phyloP scores from a whole-genome alignment of 2,329 filamentous ascomycete species.

The Elsinoe batatas region DNA sequence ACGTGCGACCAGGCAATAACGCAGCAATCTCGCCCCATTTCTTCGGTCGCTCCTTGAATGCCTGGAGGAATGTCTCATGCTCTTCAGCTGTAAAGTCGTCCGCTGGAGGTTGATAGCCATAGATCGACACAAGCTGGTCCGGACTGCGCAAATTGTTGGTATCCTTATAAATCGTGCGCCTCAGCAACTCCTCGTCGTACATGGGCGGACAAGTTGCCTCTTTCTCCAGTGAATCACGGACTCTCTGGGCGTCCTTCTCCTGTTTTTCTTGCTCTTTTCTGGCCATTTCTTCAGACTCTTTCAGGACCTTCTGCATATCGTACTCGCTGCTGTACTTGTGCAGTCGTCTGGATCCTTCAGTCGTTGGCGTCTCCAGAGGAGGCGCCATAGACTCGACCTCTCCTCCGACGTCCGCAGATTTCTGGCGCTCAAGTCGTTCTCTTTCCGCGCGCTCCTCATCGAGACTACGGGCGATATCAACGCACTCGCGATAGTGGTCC shows the following conservation, averaged over 20 bases:
- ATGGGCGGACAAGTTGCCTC: conserved; percentile 66
- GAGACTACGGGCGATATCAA: conserved; percentile 30
- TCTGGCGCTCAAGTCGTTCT: conserved; percentile 27
- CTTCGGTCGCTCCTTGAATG: conserved; percentile 67
- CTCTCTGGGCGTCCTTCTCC: conserved; percentile 48
- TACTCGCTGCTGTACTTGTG: conserved; percentile 59
- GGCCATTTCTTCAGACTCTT: conserved; percentile 64
- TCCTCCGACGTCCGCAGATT: conserved; percentile 24
- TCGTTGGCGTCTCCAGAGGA: conserved; percentile 31
- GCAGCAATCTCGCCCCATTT: conserved; percentile 73
- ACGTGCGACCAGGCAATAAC: conserved; percentile 56
- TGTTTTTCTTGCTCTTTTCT: conserved; percentile 52
- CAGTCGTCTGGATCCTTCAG: conserved; percentile 44
- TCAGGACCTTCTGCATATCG: conserved; percentile 60
- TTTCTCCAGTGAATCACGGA: conserved; percentile 64
- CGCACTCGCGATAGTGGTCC: conserved; percentile 33
- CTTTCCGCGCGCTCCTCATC: conserved; percentile 34
- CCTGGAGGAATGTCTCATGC: conserved; percentile 59
- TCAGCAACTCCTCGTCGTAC: conserved; percentile 51
- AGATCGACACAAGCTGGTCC: conserved; percentile 57
- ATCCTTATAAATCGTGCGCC: conserved; percentile 53
- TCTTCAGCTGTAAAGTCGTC: conserved; percentile 69
- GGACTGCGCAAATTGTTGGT: conserved; percentile 55
- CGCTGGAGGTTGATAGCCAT: conserved; percentile 61
- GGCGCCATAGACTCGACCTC: conserved; percentile 38